Base-by-base conservation (phyloP, 352 stramenopile species). In the Globisporangium apiculatum region DNA sequence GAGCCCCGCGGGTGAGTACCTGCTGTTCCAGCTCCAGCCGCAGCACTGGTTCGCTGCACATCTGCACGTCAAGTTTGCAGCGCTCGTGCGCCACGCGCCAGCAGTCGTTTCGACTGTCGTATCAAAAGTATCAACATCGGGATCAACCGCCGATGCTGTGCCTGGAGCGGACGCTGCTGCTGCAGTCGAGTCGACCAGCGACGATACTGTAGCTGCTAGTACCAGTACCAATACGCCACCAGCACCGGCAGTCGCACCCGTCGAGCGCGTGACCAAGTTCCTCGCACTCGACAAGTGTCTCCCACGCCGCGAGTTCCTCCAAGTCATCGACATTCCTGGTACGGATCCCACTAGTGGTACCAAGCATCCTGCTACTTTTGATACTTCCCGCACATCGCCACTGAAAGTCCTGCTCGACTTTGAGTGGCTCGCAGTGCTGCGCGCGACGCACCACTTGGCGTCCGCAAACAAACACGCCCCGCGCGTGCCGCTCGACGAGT, bases 251-350 rank as follows among this genome's bases (percentile, higher is more conserved):
- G 55, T n/a, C 9, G 8, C 41, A n/a, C 38, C 57, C 61, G 40
- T 50, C 9, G 18, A 51, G 18, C 43, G 55, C 10, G 63, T 69
- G 63, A 99, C 97, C 35, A 86, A 88, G 42, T 99, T 99, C 72
- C 65, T 99, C n/a, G 96, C 97, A 35, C 77, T 99, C n/a, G 98
- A 99, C 81, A 99, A 99, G 72, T 99, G 95, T 61, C 79, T 99
- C 4, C 97, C 93, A 11, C 83, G 90, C 48, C 74, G 95, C 24
- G 87, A 98, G 38, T 98, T 98, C 65, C 79, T 99, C 41, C 93
- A 99, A 55, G 86, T 99, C 38, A 53, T 98, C 5, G 75, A 98
- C 54, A 82, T 96, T 61, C 55, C 67, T 17, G 54, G 11, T 17
- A n/a, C 5, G 42, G 42, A 52, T 14, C 43, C 9, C 60, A 40